Conservation (phyloP, 257 asterid species). For the Coffea eugenioides region DNA sequence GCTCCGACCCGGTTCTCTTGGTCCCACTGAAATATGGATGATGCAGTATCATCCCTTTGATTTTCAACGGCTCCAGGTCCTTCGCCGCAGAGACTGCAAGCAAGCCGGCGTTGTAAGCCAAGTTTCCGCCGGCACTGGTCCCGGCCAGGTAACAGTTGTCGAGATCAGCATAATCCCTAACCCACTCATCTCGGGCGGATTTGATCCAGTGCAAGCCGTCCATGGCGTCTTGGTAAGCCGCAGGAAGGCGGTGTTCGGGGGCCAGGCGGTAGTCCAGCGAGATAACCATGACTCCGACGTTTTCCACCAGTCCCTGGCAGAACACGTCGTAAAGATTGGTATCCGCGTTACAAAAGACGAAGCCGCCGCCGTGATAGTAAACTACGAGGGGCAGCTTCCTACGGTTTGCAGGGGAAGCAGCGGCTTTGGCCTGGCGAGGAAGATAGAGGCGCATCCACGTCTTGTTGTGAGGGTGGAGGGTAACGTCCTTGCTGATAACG, state of each 20-base stretch:
- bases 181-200: slow-evolving; percentile 32
- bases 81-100: neutral
- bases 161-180: slow-evolving; percentile 31
- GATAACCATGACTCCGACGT: slow-evolving; percentile 33
- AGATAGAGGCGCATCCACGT: slow-evolving; percentile 53
- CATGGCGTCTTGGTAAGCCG: slow-evolving; percentile 43
- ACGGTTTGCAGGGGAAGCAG: neutral
- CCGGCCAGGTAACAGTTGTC: slow-evolving; percentile 32
- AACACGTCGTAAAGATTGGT: slow-evolving; percentile 26
- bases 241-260: slow-evolving; percentile 44
- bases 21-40: slow-evolving; percentile 32
- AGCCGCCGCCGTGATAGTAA: slow-evolving; percentile 59
- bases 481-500: slow-evolving; percentile 46
- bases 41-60: slow-evolving; percentile 32
- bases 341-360: slow-evolving; percentile 37
- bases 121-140: slow-evolving; percentile 39
- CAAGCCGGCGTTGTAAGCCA: slow-evolving; percentile 39
- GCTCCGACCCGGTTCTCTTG: slow-evolving; percentile 27
- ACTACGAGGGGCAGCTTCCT: slow-evolving; percentile 42
- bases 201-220: slow-evolving; percentile 36
- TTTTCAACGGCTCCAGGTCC: slow-evolving; percentile 27
- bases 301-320: slow-evolving; percentile 31
- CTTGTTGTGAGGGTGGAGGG: slow-evolving; percentile 27
- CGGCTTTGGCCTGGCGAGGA: slow-evolving; percentile 21
- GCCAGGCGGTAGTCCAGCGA: slow-evolving; percentile 54